These are phyloP conservation scores for Raddia guianensis DNA, from an alignment of 176 grass and related monocot genomes.

Conservation along the genomic window DNA sequence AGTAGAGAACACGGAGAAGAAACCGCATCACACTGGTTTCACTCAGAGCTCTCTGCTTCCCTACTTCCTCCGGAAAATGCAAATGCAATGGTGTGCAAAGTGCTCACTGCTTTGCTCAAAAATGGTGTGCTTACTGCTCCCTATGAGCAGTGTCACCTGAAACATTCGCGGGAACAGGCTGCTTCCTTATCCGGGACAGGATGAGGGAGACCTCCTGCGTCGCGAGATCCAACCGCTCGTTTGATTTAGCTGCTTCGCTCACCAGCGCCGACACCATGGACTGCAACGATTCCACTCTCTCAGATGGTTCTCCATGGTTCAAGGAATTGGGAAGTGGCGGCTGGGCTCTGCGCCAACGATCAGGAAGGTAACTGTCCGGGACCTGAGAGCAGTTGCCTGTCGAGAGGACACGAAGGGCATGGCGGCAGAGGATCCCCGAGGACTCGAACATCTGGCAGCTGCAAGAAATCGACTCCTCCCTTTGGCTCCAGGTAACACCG, in stretches of 20 bases:
- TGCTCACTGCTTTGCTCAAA: neutral
- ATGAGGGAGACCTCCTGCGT: constrained; percentile 55
- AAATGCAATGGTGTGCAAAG: neutral
- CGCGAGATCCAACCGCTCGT: constrained; percentile 60
- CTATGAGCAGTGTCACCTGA: constrained; percentile 31
- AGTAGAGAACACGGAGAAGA: neutral
- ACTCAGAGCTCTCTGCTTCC: neutral
- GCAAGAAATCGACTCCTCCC: constrained; percentile 69
- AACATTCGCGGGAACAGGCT: constrained; percentile 11
- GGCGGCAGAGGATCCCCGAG: constrained; percentile 63
- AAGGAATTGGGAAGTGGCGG: constrained; percentile 29
- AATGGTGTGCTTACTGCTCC: neutral
- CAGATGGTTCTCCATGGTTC: constrained; percentile 28
- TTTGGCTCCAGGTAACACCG: constrained; percentile 58
- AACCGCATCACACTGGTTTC: neutral
- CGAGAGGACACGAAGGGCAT: constrained; percentile 56
- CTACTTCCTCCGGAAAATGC: constrained; percentile 14
- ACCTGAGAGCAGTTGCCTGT: constrained; percentile 62
- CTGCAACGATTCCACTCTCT: constrained; percentile 47
- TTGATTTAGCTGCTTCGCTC: constrained; percentile 63
- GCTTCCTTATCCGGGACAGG: constrained; percentile 55
- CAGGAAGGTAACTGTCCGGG: constrained; percentile 60
- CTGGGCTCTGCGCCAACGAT: constrained; percentile 52
- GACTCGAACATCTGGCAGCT: constrained; percentile 74
- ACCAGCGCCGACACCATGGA: constrained; percentile 55